phyloP scores from a whole-genome alignment of 768 basidiomycete genomes.

The Boletus rubescentipes region DNA sequence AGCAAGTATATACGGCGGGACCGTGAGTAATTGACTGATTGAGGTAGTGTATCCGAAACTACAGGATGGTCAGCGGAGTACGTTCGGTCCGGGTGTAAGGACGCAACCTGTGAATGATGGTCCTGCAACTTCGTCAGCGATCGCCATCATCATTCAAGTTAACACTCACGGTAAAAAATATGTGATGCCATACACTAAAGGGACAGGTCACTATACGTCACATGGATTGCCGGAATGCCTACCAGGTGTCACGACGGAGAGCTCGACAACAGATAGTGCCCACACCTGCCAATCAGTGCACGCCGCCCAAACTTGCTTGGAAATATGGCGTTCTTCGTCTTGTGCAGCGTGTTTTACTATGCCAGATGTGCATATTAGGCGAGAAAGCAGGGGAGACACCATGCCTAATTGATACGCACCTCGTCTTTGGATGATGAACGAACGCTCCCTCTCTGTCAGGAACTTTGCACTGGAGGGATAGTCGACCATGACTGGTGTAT shows the following conservation, averaged over 20 bases:
- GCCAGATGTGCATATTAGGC: background rate
- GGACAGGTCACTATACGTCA: background rate
- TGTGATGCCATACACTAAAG: slow-evolving; percentile 3
- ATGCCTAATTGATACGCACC: background rate
- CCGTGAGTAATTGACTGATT: slow-evolving; percentile 1
- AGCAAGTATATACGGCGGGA: background rate
- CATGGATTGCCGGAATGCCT: background rate
- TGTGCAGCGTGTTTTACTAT: background rate
- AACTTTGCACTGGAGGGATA: background rate
- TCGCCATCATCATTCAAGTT: background rate
- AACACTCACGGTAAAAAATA: slow-evolving; percentile 3
- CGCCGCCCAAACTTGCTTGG: background rate
- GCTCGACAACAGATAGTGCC: background rate
- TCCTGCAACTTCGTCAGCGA: background rate
- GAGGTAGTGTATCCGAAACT: background rate
- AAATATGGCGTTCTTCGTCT: background rate
- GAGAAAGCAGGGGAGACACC: background rate
- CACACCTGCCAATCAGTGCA: slow-evolving; percentile 6
- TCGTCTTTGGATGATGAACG: background rate
- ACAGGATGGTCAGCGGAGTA: background rate
- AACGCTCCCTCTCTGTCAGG: background rate
- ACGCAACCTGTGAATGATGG: background rate
- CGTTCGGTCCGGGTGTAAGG: no score
- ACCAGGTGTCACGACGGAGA: background rate
- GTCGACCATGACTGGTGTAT: slow-evolving; percentile 2